phyloP scores from a whole-genome alignment of 495 filamentous ascomycete genomes.

The Penicillium coprophilum region DNA sequence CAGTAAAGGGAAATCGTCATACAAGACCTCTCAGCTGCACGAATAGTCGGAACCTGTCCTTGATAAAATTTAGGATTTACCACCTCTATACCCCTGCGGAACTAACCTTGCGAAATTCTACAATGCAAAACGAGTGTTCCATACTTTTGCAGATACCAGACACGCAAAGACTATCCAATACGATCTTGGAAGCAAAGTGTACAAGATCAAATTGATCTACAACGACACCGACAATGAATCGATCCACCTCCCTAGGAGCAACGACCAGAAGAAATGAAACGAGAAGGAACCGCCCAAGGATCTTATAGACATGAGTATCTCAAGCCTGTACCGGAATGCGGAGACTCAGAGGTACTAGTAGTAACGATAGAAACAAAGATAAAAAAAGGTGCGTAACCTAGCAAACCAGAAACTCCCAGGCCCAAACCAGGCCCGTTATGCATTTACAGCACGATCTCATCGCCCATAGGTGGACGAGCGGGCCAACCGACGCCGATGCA shows the following conservation, averaged over 20 bases:
- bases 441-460: conserved; percentile 23
- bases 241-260: not conserved
- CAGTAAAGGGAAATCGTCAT: not conserved
- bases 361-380: conserved; percentile 14
- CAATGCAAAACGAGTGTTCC: not conserved
- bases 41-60: not conserved
- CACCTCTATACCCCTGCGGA: not conserved
- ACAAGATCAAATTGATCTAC: not conserved
- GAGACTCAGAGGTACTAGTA: not conserved
- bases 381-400: conserved; percentile 12
- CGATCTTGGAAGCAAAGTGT: not conserved
- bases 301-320: not conserved
- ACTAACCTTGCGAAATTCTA: not conserved
- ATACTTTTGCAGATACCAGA: not conserved
- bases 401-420: conserved; percentile 33
- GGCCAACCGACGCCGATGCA: conserved; percentile 22
- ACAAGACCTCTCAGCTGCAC: not conserved
- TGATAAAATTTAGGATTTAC: not conserved
- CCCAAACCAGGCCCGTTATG: conserved; percentile 29
- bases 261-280: not conserved
- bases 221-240: not conserved
- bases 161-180: not conserved
- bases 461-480: conserved; percentile 8
- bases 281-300: not conserved
- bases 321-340: conserved; percentile 18